Conservation (phyloP, 257 asterid genomes). For the Salvia miltiorrhiza region DNA sequence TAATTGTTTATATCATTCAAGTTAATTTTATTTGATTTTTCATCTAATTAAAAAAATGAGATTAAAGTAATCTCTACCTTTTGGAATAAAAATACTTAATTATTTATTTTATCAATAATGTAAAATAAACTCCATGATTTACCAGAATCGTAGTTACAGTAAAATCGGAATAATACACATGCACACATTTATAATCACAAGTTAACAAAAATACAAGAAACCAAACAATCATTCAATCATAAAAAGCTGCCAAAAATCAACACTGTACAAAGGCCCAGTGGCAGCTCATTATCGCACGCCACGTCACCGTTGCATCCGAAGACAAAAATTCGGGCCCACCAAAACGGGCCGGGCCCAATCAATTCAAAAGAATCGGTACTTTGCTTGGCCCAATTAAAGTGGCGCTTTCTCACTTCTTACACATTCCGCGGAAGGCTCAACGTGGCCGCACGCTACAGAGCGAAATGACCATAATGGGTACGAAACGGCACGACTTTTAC, state of each 20-base stretch:
- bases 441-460: constrained; percentile 6
- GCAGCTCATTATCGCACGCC: neutral
- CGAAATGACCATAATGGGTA: constrained; percentile 27
- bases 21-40: too few relatives aligned
- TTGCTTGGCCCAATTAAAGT: constrained; percentile 8
- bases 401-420: constrained; percentile 11
- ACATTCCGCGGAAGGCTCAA: constrained; percentile 23
- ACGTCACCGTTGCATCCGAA: neutral
- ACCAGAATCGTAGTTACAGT: too few relatives aligned
- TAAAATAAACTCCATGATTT: too few relatives aligned
- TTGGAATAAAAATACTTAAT: too few relatives aligned
- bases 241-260: neutral
- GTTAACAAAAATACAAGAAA: neutral
- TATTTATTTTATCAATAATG: too few relatives aligned
- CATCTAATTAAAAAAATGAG: too few relatives aligned
- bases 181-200: too few relatives aligned
- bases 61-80: too few relatives aligned
- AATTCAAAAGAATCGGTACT: neutral
- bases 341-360: constrained; percentile 14
- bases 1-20: too few relatives aligned
- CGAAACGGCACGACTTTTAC: neutral
- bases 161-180: too few relatives aligned
- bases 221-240: neutral
- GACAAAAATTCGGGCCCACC: constrained; percentile 5
- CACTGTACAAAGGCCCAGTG: neutral